These are phyloP conservation scores for Exserohilum rostratum DNA, from an alignment of 2,329 filamentous ascomycete species.

Conservation along the genomic window DNA sequence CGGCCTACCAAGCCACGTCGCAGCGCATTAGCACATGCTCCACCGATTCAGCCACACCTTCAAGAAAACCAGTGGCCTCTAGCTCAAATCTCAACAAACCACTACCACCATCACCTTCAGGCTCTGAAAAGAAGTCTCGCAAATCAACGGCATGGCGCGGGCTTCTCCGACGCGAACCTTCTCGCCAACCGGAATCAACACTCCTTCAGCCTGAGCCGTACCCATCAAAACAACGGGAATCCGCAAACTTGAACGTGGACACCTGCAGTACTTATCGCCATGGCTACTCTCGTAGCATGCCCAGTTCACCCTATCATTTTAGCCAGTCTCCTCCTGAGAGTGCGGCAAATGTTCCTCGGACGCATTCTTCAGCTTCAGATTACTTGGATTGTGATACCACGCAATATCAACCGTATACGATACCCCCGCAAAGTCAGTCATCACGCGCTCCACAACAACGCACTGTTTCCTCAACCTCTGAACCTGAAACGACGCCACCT, in stretches of 20 bases:
- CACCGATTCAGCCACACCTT: conserved; percentile 17
- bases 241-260: conserved; percentile 29
- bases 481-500: conserved; percentile 30
- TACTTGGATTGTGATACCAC: conserved; percentile 14
- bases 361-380: conserved; percentile 31
- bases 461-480: conserved; percentile 24
- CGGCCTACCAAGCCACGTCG: conserved; percentile 39
- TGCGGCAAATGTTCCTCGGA: conserved; percentile 22
- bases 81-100: conserved; percentile 37
- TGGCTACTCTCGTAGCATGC: conserved; percentile 44
- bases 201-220: conserved; percentile 33
- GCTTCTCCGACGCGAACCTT: conserved; percentile 34
- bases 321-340: conserved; percentile 14
- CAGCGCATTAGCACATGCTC: conserved; percentile 26
- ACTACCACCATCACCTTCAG: conserved; percentile 35
- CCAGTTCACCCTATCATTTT: conserved; percentile 37
- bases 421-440: conserved; percentile 2
- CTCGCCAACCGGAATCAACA: conserved; percentile 26
- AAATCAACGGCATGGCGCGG: conserved; percentile 34
- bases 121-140: conserved; percentile 29
- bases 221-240: conserved; percentile 23
- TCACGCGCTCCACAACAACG: conserved; percentile 15
- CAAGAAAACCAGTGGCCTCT: conserved; percentile 25
- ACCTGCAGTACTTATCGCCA: conserved; percentile 25
- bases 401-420: conserved; percentile 25